These are phyloP conservation scores for Tricholomella constricta DNA, from an alignment of 768 basidiomycete species.

Conservation along the genomic window DNA sequence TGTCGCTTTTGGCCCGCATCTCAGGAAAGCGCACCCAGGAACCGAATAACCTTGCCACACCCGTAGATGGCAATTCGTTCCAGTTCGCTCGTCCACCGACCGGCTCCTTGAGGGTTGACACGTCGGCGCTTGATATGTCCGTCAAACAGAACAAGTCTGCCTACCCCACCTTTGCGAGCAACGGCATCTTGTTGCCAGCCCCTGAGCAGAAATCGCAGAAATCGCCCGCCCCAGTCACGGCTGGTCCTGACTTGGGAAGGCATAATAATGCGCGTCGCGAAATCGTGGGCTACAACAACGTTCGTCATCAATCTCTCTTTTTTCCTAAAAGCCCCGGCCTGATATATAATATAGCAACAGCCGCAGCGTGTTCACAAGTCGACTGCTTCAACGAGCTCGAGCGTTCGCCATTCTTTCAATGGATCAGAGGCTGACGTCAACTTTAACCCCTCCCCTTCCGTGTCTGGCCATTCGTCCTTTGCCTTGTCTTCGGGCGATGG, in stretches of 20 bases:
- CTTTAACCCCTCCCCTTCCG: conserved; percentile 55
- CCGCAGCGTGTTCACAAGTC: conserved; percentile 50
- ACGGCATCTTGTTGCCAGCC: conserved; percentile 58
- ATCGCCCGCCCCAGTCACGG: conserved; percentile 80
- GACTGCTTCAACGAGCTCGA: conserved; percentile 46
- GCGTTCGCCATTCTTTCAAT: conserved; percentile 73
- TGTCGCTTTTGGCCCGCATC: conserved; percentile 79
- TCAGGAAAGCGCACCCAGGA: conserved; percentile 65
- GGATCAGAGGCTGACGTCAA: conserved; percentile 67
- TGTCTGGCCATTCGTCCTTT: conserved; percentile 47
- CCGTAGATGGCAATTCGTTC: conserved; percentile 56
- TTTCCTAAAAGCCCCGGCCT: not conserved
- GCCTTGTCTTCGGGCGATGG: conserved; percentile 45
- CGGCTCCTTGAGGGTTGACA: conserved; percentile 75
- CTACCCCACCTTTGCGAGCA: conserved; percentile 68
- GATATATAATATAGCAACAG: conserved; percentile 18
- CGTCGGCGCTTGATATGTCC: conserved; percentile 59
- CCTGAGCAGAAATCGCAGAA: conserved; percentile 62
- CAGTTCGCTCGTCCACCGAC: conserved; percentile 66
- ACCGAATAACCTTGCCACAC: conserved; percentile 46
- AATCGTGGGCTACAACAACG: conserved; percentile 74
- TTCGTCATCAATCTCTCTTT: conserved; percentile 30
- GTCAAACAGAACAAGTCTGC: conserved; percentile 85
- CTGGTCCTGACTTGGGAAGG: conserved; percentile 82
- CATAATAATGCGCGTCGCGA: conserved; percentile 71